These are phyloP conservation scores for Pythium aphanidermatum DNA, from an alignment of 352 stramenopile species.

Conservation along the genomic window DNA sequence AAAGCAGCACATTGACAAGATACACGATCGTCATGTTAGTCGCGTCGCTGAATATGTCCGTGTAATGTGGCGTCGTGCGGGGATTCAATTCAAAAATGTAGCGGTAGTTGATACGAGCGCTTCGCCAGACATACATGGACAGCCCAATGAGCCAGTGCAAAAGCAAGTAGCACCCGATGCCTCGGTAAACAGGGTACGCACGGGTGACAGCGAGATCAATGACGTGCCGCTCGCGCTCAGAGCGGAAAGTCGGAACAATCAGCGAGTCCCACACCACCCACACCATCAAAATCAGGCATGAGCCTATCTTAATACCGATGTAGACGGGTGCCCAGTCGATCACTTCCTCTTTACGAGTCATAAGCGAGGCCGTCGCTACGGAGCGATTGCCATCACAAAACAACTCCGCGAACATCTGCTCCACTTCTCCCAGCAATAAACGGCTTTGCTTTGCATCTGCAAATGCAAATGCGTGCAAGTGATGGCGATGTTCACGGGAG, in stretches of 20 bases:
- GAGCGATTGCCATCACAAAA: constrained; percentile 71
- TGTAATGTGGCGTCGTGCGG: constrained; percentile 65
- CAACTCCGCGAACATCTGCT: constrained; percentile 58
- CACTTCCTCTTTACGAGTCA: constrained; percentile 69
- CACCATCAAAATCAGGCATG: constrained; percentile 70
- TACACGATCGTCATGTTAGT: constrained; percentile 96
- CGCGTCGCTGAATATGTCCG: constrained; percentile 93
- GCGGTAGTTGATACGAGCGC: constrained; percentile 81
- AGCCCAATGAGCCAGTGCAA: constrained; percentile 95
- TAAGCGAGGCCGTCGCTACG: constrained; percentile 72
- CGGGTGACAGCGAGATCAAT: constrained; percentile 71
- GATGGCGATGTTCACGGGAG: constrained; percentile 29
- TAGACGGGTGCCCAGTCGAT: constrained; percentile 82
- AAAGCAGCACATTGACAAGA: constrained; percentile 92
- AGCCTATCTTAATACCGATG: constrained; percentile 78
- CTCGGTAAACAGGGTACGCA: constrained; percentile 94
- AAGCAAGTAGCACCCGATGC: constrained; percentile 91
- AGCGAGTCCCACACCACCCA: constrained; percentile 96
- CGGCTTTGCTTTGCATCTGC: constrained; percentile 43
- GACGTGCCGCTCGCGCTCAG: constrained; percentile 56
- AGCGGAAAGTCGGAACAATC: constrained; percentile 72
- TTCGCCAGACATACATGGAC: constrained; percentile 88
- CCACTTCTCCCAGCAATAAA: constrained; percentile 47
- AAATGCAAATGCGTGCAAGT: constrained; percentile 56
- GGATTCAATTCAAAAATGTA: constrained; percentile 91